Evolutionary conservation across 225 moss, liverwort and hornwort genomes (phyloP).

Genomic region (Physcomitrellopsis africana): DNA sequence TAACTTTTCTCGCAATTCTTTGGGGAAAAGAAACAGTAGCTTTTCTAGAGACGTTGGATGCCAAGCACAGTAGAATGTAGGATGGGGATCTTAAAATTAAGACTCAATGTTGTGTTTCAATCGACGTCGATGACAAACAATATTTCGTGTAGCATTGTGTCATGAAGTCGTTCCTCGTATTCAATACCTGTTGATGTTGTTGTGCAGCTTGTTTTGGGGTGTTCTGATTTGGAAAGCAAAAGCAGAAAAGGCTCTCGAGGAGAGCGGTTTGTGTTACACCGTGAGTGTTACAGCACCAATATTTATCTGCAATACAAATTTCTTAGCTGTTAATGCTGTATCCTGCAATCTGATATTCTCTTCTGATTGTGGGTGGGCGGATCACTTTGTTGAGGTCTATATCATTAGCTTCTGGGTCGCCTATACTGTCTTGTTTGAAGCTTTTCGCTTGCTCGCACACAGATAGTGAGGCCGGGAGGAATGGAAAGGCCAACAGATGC

Average conservation of each 20-base stretch:
- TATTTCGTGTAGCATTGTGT: slow-evolving; percentile 6
- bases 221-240: slow-evolving; percentile 92
- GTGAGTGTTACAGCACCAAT: slow-evolving; percentile 43
- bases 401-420: neutral
- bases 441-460: slow-evolving; percentile 29
- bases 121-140: neutral
- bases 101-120: neutral
- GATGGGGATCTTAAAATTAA: neutral
- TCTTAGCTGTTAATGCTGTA: neutral
- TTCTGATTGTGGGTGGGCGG: slow-evolving; percentile 6
- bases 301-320: neutral
- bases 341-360: neutral
- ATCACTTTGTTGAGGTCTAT: neutral
- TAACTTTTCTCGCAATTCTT: neutral
- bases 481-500: slow-evolving; percentile 93
- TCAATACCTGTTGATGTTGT: neutral
- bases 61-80: slow-evolving; percentile 5
- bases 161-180: neutral
- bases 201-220: slow-evolving; percentile 91
- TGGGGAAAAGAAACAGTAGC: neutral
- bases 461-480: slow-evolving; percentile 95
- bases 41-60: neutral
- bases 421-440: neutral
- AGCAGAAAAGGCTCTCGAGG: slow-evolving; percentile 76
- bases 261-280: slow-evolving; percentile 78